Evolutionary conservation across 257 asterid species (phyloP).

Genomic region (Primulina eburnea): DNA sequence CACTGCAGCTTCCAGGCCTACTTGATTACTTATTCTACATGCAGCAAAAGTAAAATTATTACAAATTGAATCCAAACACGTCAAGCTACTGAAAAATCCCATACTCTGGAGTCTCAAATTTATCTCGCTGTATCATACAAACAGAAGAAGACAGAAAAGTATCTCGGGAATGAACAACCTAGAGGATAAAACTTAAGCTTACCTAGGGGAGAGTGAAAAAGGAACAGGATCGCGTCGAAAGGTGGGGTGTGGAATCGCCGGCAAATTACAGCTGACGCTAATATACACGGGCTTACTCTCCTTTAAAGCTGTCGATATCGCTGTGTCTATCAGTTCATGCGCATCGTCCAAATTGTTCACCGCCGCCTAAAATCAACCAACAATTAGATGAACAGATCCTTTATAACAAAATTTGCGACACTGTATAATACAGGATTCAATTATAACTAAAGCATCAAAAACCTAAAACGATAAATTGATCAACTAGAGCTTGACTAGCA

Average conservation of each 20-base stretch:
- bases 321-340: conserved; percentile 78
- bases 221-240: conserved; percentile 77
- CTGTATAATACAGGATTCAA: background rate
- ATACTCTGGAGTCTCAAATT: background rate
- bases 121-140: background rate
- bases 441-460: too few species aligned
- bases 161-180: too few species aligned
- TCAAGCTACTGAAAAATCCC: background rate
- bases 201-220: conserved; percentile 64
- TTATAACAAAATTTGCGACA: too few species aligned
- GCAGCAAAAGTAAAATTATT: conserved; percentile 1
- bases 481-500: background rate
- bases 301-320: conserved; percentile 71
- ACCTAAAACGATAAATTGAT: background rate
- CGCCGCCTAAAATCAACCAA: conserved; percentile 50
- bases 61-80: background rate
- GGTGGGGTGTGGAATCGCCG: conserved; percentile 71
- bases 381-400: background rate
- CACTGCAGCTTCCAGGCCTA: conserved; percentile 77
- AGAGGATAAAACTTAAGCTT: background rate
- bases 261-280: conserved; percentile 68
- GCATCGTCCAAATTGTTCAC: conserved; percentile 84
- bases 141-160: background rate
- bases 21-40: conserved; percentile 53
- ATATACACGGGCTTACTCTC: conserved; percentile 89